Conservation (phyloP, 192 early-diverging fungal species). For the Phycomyces nitens region DNA sequence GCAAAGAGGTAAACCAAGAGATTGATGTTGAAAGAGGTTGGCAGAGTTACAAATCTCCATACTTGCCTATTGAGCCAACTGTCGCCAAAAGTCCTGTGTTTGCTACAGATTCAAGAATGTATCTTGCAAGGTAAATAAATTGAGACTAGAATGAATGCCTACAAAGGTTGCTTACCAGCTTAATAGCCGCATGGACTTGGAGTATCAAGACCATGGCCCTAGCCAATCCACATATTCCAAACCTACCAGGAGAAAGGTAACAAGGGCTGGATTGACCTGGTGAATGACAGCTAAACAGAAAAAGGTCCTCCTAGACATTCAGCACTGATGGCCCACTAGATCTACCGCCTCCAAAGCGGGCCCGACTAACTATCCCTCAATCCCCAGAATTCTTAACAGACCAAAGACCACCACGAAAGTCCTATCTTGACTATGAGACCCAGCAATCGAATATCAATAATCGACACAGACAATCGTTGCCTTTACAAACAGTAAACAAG, state of each 20-base stretch:
- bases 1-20: neutral
- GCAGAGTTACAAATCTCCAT: neutral
- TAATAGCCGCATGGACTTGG: neutral
- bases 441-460: neutral
- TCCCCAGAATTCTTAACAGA: neutral
- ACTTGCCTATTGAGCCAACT: neutral
- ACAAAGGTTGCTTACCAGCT: neutral
- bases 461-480: neutral
- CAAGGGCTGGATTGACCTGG: too few species aligned
- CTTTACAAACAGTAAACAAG: too few species aligned
- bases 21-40: neutral
- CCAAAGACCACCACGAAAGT: neutral
- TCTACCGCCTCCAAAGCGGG: neutral
- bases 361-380: neutral
- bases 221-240: too few species aligned
- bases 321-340: neutral
- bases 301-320: neutral
- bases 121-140: neutral
- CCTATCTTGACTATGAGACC: neutral
- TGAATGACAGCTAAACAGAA: neutral
- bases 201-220: too few species aligned
- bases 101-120: neutral
- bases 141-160: neutral
- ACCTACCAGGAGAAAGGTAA: too few species aligned
- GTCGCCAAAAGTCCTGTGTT: neutral